phyloP scores from a whole-genome alignment of 2,329 filamentous ascomycete genomes.

The Ceratocystis diversiconidia region DNA sequence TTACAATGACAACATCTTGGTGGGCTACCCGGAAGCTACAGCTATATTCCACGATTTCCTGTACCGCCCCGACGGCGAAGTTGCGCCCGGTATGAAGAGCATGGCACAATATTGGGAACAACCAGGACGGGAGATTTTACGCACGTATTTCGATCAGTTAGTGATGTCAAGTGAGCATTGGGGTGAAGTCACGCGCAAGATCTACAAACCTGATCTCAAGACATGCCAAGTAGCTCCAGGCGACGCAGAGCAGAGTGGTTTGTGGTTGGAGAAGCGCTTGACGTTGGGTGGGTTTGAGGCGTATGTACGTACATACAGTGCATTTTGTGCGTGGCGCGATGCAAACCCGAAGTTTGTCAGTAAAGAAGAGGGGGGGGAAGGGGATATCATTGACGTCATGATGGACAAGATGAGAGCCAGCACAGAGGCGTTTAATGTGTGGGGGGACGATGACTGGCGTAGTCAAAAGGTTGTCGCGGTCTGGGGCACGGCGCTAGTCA shows the following conservation, averaged over 20 bases:
- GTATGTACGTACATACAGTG: constrained; percentile 48
- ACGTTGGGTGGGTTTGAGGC: constrained; percentile 44
- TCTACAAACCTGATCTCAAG: constrained; percentile 42
- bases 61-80: constrained; percentile 32
- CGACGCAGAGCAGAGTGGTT: constrained; percentile 22
- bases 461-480: constrained; percentile 42
- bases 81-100: constrained; percentile 30
- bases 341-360: constrained; percentile 37
- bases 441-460: constrained; percentile 34
- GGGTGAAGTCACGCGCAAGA: constrained; percentile 36
- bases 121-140: constrained; percentile 42
- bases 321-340: constrained; percentile 44
- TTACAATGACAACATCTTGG: constrained; percentile 49
- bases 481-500: constrained; percentile 46
- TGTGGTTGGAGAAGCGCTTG: constrained; percentile 40
- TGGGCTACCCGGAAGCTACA: constrained; percentile 38
- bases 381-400: constrained; percentile 49
- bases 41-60: constrained; percentile 40
- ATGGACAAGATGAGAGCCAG: constrained; percentile 42
- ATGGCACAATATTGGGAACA: constrained; percentile 49
- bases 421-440: constrained; percentile 38
- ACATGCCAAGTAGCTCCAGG: constrained; percentile 24
- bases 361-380: constrained; percentile 39
- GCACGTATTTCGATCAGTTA: constrained; percentile 37
- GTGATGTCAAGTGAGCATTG: constrained; percentile 38